Base-by-base conservation (phyloP, 2,329 filamentous ascomycete species). In the Fusarium oligoseptatum region DNA sequence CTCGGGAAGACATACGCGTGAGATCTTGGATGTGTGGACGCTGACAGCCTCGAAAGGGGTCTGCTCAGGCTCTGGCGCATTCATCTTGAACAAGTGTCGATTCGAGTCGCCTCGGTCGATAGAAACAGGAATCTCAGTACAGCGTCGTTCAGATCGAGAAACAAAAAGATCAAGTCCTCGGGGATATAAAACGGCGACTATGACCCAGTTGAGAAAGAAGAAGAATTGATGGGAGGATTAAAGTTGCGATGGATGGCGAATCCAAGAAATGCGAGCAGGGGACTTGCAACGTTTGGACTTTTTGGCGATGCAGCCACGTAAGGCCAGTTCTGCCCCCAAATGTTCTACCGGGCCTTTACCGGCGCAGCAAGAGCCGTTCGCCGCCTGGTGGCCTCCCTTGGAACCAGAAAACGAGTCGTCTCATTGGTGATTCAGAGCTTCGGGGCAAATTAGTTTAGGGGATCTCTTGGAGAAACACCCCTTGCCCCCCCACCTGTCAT, bases 11-110 rank as follows among this genome's bases (percentile, higher is more conserved):
- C 91, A 79, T 85, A 95, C 94, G 85, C 92, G 89, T 84, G 92
- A 89, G 77, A 94, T 85, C 81, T 88, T 92, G 63, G 92, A 93
- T 22, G 95, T 97, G 80, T 98, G 96, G 82, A 93, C 92, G 79
- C 92, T 93, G 81, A 98, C 94, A 75, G 95, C 93, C 81, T 93
- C 94, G 86, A 98, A 98, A 86, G 95, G 95, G 84, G 95, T 97
- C 86, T 94, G 91, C 60, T 98, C 95, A 73, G 94, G 92, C 87
- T 97, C 95, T 72, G 92, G 89, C 80, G 92, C 92, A 87, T 98
- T 95, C 95, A 98, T 98, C 64, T 77, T 83, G 77, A 57, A 71
- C 48, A 52, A 60, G 57, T 32, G 43, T 64, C 58, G 55, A 32
- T 56, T 74, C 32, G 66, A 60, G 56, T 64, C 68, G 68, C 65